These are phyloP conservation scores for Pseudomicrostroma phylloplanum DNA, from an alignment of 1,284 basidiomycete genomes.

Conservation along the genomic window DNA sequence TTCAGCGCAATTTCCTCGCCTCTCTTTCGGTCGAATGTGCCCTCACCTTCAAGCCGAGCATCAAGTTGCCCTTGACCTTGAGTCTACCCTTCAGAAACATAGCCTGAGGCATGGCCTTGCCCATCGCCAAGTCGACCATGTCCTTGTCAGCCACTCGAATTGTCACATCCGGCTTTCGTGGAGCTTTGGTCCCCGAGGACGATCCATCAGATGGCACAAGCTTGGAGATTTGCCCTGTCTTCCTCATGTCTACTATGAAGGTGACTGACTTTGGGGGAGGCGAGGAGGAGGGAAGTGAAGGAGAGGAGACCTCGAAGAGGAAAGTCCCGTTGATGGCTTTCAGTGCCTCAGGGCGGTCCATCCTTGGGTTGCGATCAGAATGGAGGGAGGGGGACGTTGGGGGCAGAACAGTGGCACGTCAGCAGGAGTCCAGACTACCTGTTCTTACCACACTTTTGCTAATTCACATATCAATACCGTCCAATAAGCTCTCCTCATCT, in stretches of 20 bases:
- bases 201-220: too few species aligned
- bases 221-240: conserved; percentile 23
- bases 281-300: conserved; percentile 4
- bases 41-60: conserved; percentile 23
- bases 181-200: conserved; percentile 16
- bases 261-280: conserved; percentile 20
- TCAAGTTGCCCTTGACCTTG: conserved; percentile 39
- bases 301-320: conserved; percentile 29
- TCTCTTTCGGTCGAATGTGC: not conserved
- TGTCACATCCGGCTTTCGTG: conserved; percentile 30
- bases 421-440: too few species aligned
- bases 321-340: conserved; percentile 37
- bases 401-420: too few species aligned
- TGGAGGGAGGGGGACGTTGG: too few species aligned
- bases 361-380: conserved; percentile 3
- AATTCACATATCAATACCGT: conserved; percentile 26
- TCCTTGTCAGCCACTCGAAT: conserved; percentile 33
- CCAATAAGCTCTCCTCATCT: conserved; percentile 25
- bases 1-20: not conserved
- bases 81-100: conserved; percentile 36
- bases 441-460: too few species aligned
- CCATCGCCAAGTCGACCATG: conserved; percentile 35
- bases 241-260: conserved; percentile 38
- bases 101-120: conserved; percentile 26
- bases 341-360: conserved; percentile 28